A percentile compares a stretch with the other conserved stretches of the same genome.
Evolutionary conservation across 2,329 filamentous ascomycete genomes (phyloP).

Genomic region (Juglanconis juglandina): DNA sequence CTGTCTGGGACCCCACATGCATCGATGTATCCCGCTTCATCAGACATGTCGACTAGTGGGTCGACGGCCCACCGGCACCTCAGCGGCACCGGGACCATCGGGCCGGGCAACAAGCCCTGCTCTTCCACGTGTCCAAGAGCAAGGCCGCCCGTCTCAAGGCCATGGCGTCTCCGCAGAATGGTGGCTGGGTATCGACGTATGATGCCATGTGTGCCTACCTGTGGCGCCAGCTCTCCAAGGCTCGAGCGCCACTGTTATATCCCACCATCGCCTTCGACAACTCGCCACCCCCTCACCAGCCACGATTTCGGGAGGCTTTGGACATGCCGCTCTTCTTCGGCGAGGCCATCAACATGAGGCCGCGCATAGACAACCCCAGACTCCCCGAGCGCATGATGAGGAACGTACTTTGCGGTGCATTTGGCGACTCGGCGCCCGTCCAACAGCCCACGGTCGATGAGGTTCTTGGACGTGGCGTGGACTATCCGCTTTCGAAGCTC

Average conservation of each 20-base stretch:
- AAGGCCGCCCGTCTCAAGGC: slow-evolving; percentile 38
- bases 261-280: slow-evolving; percentile 19
- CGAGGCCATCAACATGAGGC: slow-evolving; percentile 38
- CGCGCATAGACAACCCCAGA: slow-evolving; percentile 26
- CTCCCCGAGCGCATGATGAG: slow-evolving; percentile 34
- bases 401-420: slow-evolving; percentile 31
- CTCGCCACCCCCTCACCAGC: too few species aligned
- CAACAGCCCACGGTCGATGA: slow-evolving; percentile 29
- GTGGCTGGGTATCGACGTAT: slow-evolving; percentile 42
- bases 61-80: slow-evolving; percentile 29
- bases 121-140: slow-evolving; percentile 43
- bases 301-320: slow-evolving; percentile 1
- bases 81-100: slow-evolving; percentile 29
- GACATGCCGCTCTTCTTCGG: slow-evolving; percentile 29
- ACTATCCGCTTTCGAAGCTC: slow-evolving; percentile 31
- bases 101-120: slow-evolving; percentile 23
- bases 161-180: slow-evolving; percentile 31
- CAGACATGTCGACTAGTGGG: slow-evolving; percentile 25
- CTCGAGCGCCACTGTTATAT: slow-evolving; percentile 33
- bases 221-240: slow-evolving; percentile 36
- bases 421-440: slow-evolving; percentile 25
- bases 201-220: slow-evolving; percentile 42
- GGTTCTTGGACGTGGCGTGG: slow-evolving; percentile 27
- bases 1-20: slow-evolving; percentile 33
- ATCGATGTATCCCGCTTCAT: slow-evolving; percentile 34